phyloP scores from a whole-genome alignment of 805 yeast species.

The Wickerhamomyces alni region DNA sequence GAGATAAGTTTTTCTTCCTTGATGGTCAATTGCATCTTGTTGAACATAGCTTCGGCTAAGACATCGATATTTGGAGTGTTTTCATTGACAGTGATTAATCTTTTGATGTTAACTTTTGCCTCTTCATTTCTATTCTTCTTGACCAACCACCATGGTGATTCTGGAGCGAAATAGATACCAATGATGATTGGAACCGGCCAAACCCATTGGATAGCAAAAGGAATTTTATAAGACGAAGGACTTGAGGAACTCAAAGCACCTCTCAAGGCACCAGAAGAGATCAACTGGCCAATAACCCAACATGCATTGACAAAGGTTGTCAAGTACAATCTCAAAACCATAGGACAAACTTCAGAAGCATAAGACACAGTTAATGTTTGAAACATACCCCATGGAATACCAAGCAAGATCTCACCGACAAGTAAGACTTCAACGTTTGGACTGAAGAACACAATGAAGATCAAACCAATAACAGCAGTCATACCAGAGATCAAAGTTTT shows the following conservation, averaged over 20 bases:
- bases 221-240: slow-evolving; percentile 30
- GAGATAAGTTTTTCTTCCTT: slow-evolving; percentile 20
- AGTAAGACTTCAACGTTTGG: slow-evolving; percentile 30
- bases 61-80: slow-evolving; percentile 11
- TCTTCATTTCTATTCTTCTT: slow-evolving; percentile 28
- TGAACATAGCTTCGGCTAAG: slow-evolving; percentile 27
- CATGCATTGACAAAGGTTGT: slow-evolving; percentile 36
- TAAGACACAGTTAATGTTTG: slow-evolving; percentile 35
- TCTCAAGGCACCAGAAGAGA: slow-evolving; percentile 26
- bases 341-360: slow-evolving; percentile 38
- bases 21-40: slow-evolving; percentile 28
- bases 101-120: slow-evolving; percentile 27
- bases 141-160: slow-evolving; percentile 42
- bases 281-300: slow-evolving; percentile 35
- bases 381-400: slow-evolving; percentile 39
- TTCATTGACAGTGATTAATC: slow-evolving; percentile 8
- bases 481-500: slow-evolving; percentile 27
- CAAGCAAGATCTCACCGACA: slow-evolving; percentile 36
- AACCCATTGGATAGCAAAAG: slow-evolving; percentile 27
- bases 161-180: slow-evolving; percentile 35
- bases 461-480: slow-evolving; percentile 27
- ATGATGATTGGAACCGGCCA: slow-evolving; percentile 24
- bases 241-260: slow-evolving; percentile 12
- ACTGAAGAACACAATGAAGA: slow-evolving; percentile 36
- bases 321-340: slow-evolving; percentile 33